Base-by-base conservation (phyloP, 176 grass and related monocot genomes). In the Thinopyrum elongatum region DNA sequence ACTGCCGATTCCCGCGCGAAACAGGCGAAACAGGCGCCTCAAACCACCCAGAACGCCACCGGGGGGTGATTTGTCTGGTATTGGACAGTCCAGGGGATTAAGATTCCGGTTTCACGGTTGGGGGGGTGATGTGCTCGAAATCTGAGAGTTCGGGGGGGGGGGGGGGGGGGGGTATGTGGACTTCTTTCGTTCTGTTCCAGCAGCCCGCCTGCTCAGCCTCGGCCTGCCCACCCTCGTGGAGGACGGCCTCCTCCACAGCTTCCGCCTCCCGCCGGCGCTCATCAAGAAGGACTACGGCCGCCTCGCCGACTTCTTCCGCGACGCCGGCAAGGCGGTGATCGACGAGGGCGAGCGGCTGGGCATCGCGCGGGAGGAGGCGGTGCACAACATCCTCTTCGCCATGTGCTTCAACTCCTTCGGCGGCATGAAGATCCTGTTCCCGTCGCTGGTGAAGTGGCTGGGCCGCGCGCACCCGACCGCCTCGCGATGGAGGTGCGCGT, bases 371-470 rank as follows among this genome's bases (percentile, higher is more conserved):
- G 94, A 96, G n/a, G 97, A 99, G 86, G 82, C 97, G 1, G 26
- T 96, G 47, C 97, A 99, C 86, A 99, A 99, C 90, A 87, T 99
- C 81, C 22, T 99, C 27, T 99, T 96, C 82, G 94, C 97, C 29
- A 88, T 90, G 73, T 96, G 94, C 92, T 99, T 99, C 92, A 99
- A 99, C 87, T 88, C 97, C 46, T 99, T 94, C 81, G 90, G 97
- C 70, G 97, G 97, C 3, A 85, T 99, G 81, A 99, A 88, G 66
- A 75, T 99, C 59, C 51, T 96, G 67, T 91, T 99, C 83, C 89
- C 97, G 19, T 64, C 82, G 33, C n/a, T 99, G 58, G 42, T 99
- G 27, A 99, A 99, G 85, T 94, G 76, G 87, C 75, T 99, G 70
- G 97, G 97, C 10, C 97, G 97, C 10, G 97, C 94, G 47, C 97